Evolutionary conservation across 495 filamentous ascomycete genomes (phyloP).

Genomic region (Aspergillus homomorphus): DNA sequence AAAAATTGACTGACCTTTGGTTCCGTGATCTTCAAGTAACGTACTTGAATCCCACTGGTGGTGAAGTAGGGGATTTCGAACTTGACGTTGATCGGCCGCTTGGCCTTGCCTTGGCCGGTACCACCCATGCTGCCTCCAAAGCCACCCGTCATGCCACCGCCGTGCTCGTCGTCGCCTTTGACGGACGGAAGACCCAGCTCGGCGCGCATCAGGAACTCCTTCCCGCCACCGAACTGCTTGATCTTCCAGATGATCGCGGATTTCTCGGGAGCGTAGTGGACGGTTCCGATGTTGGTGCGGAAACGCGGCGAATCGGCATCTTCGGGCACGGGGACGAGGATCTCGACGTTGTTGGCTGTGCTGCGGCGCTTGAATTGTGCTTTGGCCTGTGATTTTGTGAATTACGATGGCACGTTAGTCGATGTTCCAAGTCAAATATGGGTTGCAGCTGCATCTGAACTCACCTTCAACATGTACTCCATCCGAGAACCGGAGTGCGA

Average conservation of each 20-base stretch:
- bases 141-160: conserved; percentile 93
- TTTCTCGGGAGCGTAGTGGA: conserved; percentile 98
- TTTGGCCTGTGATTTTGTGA: conserved; percentile 58
- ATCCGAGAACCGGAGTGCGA: conserved; percentile 91
- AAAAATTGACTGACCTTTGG: conserved; percentile 73
- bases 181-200: conserved; percentile 93
- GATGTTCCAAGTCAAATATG: background rate
- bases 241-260: conserved; percentile 99
- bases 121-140: conserved; percentile 93
- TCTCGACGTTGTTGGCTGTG: conserved; percentile 99
- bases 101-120: conserved; percentile 71
- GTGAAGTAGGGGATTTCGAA: conserved; percentile 99
- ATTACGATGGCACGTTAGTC: too few species aligned
- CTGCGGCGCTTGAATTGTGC: conserved; percentile 97
- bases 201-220: conserved; percentile 99
- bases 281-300: conserved; percentile 93
- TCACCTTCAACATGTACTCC: conserved; percentile 95
- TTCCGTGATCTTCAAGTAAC: conserved; percentile 99
- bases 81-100: conserved; percentile 96
- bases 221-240: conserved; percentile 97
- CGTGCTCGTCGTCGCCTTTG: conserved; percentile 92
- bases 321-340: conserved; percentile 93
- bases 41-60: conserved; percentile 95
- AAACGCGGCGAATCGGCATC: conserved; percentile 96
- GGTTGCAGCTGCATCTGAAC: background rate